These are phyloP conservation scores for Acarospora socialis DNA, from an alignment of 2,329 filamentous ascomycete genomes.

Conservation along the genomic window DNA sequence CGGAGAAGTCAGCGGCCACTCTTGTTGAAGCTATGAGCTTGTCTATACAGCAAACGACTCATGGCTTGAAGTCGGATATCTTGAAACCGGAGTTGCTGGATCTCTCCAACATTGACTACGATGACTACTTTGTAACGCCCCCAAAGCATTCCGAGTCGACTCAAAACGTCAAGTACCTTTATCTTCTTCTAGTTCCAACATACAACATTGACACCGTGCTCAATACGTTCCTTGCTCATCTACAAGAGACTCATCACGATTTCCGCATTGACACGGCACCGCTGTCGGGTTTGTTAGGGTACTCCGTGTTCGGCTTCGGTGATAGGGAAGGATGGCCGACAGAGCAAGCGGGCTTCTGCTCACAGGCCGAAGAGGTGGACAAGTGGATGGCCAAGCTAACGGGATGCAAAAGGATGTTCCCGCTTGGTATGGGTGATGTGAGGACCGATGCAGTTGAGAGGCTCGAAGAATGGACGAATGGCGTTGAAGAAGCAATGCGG, in stretches of 20 bases:
- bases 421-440: constrained; percentile 74
- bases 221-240: constrained; percentile 71
- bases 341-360: constrained; percentile 81
- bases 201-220: constrained; percentile 94
- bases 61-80: constrained; percentile 19
- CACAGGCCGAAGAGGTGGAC: constrained; percentile 79
- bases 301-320: constrained; percentile 87
- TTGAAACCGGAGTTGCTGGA: constrained; percentile 55
- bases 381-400: constrained; percentile 97
- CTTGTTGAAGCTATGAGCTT: constrained; percentile 51
- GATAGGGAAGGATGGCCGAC: constrained; percentile 86
- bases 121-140: constrained; percentile 75
- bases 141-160: constrained; percentile 44
- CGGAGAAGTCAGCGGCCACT: constrained; percentile 55
- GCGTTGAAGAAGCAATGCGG: constrained; percentile 56
- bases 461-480: constrained; percentile 63
- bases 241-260: constrained; percentile 88
- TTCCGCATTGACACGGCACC: constrained; percentile 90
- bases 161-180: constrained; percentile 50
- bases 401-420: constrained; percentile 70
- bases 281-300: constrained; percentile 61
- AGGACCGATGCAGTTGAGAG: constrained; percentile 56
- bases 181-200: constrained; percentile 71
- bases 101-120: constrained; percentile 74
- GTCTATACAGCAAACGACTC: constrained; percentile 31